Percentiles rank a stretch among this genome's conserved stretches.
Conservation (phyloP, 108 stramenopile genomes). For the Cyclotella atomus region DNA sequence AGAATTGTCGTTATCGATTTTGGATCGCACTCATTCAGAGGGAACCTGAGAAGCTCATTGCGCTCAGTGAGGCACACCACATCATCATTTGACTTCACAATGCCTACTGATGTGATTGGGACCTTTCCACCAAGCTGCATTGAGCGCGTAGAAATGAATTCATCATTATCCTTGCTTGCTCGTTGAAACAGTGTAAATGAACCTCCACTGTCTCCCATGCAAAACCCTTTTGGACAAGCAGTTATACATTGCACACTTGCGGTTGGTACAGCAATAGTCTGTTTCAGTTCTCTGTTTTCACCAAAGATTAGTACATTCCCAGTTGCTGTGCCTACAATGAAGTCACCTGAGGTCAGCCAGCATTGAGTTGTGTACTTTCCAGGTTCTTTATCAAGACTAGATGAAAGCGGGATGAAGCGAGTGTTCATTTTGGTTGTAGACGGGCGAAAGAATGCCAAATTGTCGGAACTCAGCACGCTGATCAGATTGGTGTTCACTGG, state of each 20-base stretch:
- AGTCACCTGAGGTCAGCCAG: slow-evolving; percentile 9
- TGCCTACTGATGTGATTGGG: background rate
- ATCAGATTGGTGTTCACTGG: background rate
- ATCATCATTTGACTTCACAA: background rate
- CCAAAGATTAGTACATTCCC: background rate
- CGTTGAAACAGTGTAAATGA: background rate
- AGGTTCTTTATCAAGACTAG: background rate
- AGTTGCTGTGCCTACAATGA: slow-evolving; percentile 7
- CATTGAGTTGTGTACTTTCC: slow-evolving; percentile 12
- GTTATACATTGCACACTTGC: background rate
- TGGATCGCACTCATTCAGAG: background rate
- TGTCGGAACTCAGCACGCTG: background rate
- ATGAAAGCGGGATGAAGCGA: background rate
- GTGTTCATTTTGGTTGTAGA: background rate
- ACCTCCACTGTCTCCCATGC: background rate
- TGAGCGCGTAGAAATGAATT: background rate
- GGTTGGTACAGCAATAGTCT: background rate
- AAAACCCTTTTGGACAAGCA: slow-evolving; percentile 5
- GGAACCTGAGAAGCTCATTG: background rate
- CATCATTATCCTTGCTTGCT: slow-evolving; percentile 3
- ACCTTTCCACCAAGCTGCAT: background rate
- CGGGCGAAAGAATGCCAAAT: background rate
- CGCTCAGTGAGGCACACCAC: slow-evolving; percentile 2
- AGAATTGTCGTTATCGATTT: background rate
- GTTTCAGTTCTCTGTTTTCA: background rate